Percentiles rank a stretch among this genome's conserved stretches.
Conservation (phyloP, 2,329 filamentous ascomycete species). For the Alternaria novae-zelandiae region DNA sequence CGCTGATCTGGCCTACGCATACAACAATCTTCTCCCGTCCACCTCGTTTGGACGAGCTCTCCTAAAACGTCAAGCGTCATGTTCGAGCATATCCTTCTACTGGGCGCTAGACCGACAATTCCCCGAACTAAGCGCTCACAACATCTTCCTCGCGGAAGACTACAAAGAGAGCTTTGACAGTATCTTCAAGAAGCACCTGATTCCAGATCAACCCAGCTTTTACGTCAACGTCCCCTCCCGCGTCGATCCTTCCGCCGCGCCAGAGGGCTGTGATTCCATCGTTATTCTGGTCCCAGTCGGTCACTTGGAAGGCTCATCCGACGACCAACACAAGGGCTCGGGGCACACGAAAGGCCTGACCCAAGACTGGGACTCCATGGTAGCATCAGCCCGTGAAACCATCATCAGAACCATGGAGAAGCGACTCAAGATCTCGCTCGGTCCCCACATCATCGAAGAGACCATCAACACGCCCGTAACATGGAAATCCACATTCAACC, state of each 20-base stretch:
- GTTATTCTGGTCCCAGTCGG: slow-evolving; percentile 76
- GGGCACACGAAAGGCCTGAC: slow-evolving; percentile 50
- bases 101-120: slow-evolving; percentile 69
- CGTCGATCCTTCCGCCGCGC: slow-evolving; percentile 71
- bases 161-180: slow-evolving; percentile 76
- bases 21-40: slow-evolving; percentile 70
- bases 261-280: slow-evolving; percentile 67
- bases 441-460: slow-evolving; percentile 64
- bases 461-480: slow-evolving; percentile 68
- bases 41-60: slow-evolving; percentile 53
- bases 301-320: slow-evolving; percentile 60
- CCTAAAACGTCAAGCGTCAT: slow-evolving; percentile 63
- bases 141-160: slow-evolving; percentile 77
- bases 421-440: slow-evolving; percentile 64
- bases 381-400: slow-evolving; percentile 63
- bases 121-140: slow-evolving; percentile 71
- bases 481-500: slow-evolving; percentile 74
- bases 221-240: slow-evolving; percentile 79
- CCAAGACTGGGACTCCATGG: slow-evolving; percentile 68
- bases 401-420: slow-evolving; percentile 67
- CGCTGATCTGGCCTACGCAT: slow-evolving; percentile 76
- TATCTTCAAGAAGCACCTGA: slow-evolving; percentile 73
- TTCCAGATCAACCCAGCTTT: slow-evolving; percentile 74
- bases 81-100: slow-evolving; percentile 78
- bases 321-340: slow-evolving; percentile 49